Conservation (phyloP, 495 filamentous ascomycete species). For the Aspergillus coremiiformis region DNA sequence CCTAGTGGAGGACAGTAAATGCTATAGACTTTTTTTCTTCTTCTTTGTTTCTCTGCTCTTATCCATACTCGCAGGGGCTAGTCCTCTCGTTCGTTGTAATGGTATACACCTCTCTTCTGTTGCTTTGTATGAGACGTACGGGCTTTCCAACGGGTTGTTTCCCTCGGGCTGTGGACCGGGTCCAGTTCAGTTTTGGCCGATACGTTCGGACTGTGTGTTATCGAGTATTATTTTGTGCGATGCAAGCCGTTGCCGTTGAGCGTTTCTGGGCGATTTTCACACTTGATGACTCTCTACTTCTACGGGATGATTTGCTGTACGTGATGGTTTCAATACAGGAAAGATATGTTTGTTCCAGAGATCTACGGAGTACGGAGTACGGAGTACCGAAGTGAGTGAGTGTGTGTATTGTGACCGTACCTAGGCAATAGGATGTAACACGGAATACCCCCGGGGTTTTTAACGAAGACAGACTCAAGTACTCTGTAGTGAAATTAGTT, state of each 20-base stretch:
- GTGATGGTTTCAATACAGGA: background rate
- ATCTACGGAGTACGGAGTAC: too few relatives aligned
- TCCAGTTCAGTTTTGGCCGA: background rate
- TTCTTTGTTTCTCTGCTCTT: slow-evolving; percentile 3
- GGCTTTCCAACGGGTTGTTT: background rate
- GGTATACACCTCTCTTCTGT: slow-evolving; percentile 3
- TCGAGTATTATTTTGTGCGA: background rate
- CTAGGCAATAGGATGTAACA: background rate
- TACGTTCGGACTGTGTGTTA: background rate
- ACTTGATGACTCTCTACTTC: background rate
- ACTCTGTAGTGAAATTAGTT: slow-evolving; percentile 42
- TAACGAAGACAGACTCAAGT: slow-evolving; percentile 33
- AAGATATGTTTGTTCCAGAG: background rate
- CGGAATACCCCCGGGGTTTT: slow-evolving; percentile 13
- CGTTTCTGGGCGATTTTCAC: slow-evolving; percentile 3
- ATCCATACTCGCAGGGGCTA: slow-evolving; percentile 4
- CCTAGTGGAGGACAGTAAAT: slow-evolving; percentile 12
- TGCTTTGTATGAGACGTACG: slow-evolving; percentile 18
- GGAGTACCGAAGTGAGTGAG: too few relatives aligned
- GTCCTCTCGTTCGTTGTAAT: slow-evolving; percentile 1
- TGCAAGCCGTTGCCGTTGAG: slow-evolving; percentile 4
- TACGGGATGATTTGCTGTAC: slow-evolving; percentile 2
- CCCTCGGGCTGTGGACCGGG: background rate
- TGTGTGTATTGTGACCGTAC: too few relatives aligned
- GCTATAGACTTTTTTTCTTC: slow-evolving; percentile 12